phyloP scores from a whole-genome alignment of 345 rosid species.

The Mercurialis annua region DNA sequence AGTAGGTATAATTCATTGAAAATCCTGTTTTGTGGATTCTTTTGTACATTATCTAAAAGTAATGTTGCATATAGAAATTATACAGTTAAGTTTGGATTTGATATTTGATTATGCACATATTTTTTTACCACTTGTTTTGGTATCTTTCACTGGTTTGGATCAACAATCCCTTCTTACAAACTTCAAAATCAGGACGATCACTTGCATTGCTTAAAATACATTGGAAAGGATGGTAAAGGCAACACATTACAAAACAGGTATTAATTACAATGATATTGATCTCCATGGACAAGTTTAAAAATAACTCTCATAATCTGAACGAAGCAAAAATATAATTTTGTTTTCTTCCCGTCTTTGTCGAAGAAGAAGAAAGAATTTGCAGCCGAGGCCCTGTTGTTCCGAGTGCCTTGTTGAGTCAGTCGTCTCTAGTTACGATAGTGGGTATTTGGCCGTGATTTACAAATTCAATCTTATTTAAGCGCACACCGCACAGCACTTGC shows the following conservation, averaged over 20 bases:
- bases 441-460: slow-evolving; percentile 71
- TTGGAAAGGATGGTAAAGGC: too few relatives aligned
- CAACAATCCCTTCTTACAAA: background rate
- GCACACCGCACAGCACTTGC: slow-evolving; percentile 66
- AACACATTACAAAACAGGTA: background rate
- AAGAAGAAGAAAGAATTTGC: background rate
- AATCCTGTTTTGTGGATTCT: slow-evolving; percentile 47
- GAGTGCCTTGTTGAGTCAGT: slow-evolving; percentile 19
- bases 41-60: slow-evolving; percentile 44
- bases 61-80: slow-evolving; percentile 18
- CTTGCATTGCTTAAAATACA: background rate
- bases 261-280: background rate
- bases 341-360: background rate
- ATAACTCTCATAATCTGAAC: background rate
- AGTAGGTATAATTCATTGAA: background rate
- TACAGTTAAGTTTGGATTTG: slow-evolving; percentile 4
- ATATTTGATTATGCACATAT: slow-evolving; percentile 2
- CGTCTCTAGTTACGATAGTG: slow-evolving; percentile 42
- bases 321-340: background rate
- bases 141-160: background rate
- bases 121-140: background rate
- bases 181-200: background rate
- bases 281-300: background rate
- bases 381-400: background rate
- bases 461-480: slow-evolving; percentile 68